Evolutionary conservation across 257 asterid genomes (phyloP).

Genomic region (Thymus quinquecostatus): DNA sequence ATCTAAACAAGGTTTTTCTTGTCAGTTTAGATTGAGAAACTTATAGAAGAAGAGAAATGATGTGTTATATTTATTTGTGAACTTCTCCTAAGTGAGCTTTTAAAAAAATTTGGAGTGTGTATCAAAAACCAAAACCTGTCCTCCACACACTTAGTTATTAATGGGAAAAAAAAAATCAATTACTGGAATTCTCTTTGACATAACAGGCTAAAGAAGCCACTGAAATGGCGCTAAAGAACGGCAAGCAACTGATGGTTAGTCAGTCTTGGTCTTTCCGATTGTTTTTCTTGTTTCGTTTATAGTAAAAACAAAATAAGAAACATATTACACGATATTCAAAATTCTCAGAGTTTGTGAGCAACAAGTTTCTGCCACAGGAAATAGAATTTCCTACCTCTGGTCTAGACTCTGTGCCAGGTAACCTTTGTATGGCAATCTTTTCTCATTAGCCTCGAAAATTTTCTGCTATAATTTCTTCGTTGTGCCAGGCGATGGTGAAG

Average conservation of each 20-base stretch:
- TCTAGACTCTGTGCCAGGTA: slow-evolving; percentile 89
- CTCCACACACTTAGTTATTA: neutral
- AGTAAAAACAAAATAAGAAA: slow-evolving; percentile 33
- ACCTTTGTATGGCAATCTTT: slow-evolving; percentile 7
- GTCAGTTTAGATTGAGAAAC: no score
- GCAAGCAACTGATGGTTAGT: slow-evolving; percentile 81
- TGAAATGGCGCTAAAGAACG: slow-evolving; percentile 62
- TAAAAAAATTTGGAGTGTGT: no score
- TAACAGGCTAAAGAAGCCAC: slow-evolving; percentile 82
- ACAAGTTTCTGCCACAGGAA: slow-evolving; percentile 89
- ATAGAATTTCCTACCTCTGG: slow-evolving; percentile 95
- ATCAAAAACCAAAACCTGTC: slow-evolving; percentile 8
- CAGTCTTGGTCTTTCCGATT: slow-evolving; percentile 12
- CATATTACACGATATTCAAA: slow-evolving; percentile 30
- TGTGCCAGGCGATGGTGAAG: slow-evolving; percentile 87
- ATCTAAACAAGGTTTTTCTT: no score
- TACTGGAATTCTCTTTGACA: neutral
- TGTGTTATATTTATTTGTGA: no score
- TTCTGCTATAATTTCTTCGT: slow-evolving; percentile 1
- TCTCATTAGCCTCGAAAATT: neutral
- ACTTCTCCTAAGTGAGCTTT: no score
- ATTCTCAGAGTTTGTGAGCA: slow-evolving; percentile 66
- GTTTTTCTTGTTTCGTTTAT: slow-evolving; percentile 7
- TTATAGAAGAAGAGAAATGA: no score
- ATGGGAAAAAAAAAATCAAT: slow-evolving; percentile 18